These are phyloP conservation scores for Hsuehochloa calcarea DNA, from an alignment of 176 grass and related monocot species.

Conservation along the genomic window DNA sequence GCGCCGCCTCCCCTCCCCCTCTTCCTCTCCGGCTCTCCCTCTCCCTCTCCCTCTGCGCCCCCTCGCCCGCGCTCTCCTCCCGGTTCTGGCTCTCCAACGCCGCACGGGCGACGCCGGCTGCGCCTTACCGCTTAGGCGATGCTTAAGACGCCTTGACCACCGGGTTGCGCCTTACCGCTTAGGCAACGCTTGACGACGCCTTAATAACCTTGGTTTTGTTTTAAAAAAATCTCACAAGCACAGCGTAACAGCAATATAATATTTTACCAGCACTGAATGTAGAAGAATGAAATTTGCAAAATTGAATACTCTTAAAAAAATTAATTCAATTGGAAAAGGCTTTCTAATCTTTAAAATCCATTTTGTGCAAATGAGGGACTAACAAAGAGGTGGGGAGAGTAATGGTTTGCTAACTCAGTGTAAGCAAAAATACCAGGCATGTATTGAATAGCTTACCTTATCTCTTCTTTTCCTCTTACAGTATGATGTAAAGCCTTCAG, in stretches of 20 bases:
- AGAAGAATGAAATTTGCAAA: not conserved
- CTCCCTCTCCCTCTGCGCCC: no score
- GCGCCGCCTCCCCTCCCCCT: no score
- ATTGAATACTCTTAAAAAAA: not conserved
- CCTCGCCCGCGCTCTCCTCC: no score
- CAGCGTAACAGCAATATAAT: not conserved
- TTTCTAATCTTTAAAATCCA: not conserved
- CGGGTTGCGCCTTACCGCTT: no score
- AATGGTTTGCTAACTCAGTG: not conserved
- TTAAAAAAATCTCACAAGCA: not conserved
- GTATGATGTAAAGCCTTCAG: slow-evolving; percentile 88
- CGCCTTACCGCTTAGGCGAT: no score
- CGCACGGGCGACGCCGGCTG: no score
- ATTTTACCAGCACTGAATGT: not conserved
- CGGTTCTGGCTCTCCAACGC: no score
- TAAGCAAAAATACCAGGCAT: slow-evolving; percentile 7
- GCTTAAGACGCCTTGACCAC: no score
- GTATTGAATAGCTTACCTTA: slow-evolving; percentile 64
- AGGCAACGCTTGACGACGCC: no score
- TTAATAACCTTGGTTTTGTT: no score
- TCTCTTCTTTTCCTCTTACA: slow-evolving; percentile 99
- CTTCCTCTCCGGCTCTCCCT: no score
- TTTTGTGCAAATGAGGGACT: not conserved
- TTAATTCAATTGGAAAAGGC: not conserved
- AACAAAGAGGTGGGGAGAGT: slow-evolving; percentile 6